phyloP scores from a whole-genome alignment of 192 early-diverging fungal genomes.

The Umbelopsis sp. region DNA sequence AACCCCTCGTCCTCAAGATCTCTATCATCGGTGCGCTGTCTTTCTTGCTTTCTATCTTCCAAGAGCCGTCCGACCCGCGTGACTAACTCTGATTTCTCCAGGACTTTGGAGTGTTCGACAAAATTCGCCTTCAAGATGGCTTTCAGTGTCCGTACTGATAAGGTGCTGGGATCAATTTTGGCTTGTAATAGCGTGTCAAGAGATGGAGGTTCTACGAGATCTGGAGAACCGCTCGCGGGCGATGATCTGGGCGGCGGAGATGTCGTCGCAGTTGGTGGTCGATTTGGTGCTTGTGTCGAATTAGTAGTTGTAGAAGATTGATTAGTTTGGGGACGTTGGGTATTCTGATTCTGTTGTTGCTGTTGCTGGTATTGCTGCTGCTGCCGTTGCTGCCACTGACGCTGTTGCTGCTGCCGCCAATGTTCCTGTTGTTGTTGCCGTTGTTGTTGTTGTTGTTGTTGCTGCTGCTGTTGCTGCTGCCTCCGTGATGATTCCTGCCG shows the following conservation, averaged over 20 bases:
- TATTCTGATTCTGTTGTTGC: not conserved
- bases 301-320: not conserved
- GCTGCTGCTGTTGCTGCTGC: slow-evolving; percentile 10
- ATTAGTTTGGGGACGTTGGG: too few species aligned
- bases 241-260: not conserved
- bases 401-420: slow-evolving; percentile 11
- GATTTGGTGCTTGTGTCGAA: not conserved
- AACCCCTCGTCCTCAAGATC: slow-evolving; percentile 60
- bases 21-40: slow-evolving; percentile 29
- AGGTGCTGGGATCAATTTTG: slow-evolving; percentile 51
- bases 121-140: slow-evolving; percentile 60
- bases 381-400: slow-evolving; percentile 16
- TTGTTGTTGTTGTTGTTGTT: slow-evolving; percentile 21
- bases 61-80: slow-evolving; percentile 65
- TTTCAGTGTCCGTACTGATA: slow-evolving; percentile 75
- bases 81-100: slow-evolving; percentile 81
- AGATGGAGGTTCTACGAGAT: slow-evolving; percentile 28
- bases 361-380: slow-evolving; percentile 15
- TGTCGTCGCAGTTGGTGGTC: slow-evolving; percentile 8
- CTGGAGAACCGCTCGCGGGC: slow-evolving; percentile 23
- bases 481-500: not conserved
- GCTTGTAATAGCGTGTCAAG: slow-evolving; percentile 41
- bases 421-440: not conserved
- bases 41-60: slow-evolving; percentile 58
- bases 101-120: slow-evolving; percentile 67